Evolutionary conservation across 768 basidiomycete species (phyloP).

Genomic region (Cyclocybe cylindracea): DNA sequence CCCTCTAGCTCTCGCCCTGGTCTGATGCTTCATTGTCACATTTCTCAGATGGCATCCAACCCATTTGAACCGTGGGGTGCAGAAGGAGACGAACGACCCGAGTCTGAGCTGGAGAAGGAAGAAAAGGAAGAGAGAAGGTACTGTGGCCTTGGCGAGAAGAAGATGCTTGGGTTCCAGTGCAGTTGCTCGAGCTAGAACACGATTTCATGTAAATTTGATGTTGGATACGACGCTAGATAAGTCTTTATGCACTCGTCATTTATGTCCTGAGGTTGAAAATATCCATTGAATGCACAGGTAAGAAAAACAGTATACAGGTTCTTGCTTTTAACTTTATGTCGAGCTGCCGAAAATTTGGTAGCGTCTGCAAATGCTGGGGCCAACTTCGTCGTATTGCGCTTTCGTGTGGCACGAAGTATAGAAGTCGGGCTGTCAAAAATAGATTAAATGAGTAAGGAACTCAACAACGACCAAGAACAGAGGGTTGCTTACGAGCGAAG

Average conservation of each 20-base stretch:
- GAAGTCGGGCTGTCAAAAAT: constrained; percentile 76
- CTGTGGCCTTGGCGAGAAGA: constrained; percentile 76
- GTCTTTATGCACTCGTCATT: no score
- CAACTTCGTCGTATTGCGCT: constrained; percentile 92
- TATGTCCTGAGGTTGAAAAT: background rate
- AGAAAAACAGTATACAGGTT: background rate
- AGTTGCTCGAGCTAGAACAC: constrained; percentile 78
- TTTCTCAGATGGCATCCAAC: constrained; percentile 78
- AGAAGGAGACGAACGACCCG: constrained; percentile 50
- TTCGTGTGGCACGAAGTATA: constrained; percentile 93
- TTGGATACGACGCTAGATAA: background rate
- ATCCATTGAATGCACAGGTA: background rate
- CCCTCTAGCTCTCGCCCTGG: background rate
- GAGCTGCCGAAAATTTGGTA: constrained; percentile 94
- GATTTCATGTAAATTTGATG: background rate
- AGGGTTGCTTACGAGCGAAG: constrained; percentile 70
- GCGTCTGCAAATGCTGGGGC: constrained; percentile 87
- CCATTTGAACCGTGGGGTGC: constrained; percentile 91
- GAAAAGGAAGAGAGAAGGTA: constrained; percentile 69
- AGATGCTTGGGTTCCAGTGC: constrained; percentile 88
- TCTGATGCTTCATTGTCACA: background rate
- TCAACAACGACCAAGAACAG: background rate
- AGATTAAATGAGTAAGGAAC: background rate
- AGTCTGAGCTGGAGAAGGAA: constrained; percentile 54
- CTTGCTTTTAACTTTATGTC: constrained; percentile 42